Evolutionary conservation across 495 filamentous ascomycete genomes (phyloP).

Genomic region (Emericellopsis terricola): DNA sequence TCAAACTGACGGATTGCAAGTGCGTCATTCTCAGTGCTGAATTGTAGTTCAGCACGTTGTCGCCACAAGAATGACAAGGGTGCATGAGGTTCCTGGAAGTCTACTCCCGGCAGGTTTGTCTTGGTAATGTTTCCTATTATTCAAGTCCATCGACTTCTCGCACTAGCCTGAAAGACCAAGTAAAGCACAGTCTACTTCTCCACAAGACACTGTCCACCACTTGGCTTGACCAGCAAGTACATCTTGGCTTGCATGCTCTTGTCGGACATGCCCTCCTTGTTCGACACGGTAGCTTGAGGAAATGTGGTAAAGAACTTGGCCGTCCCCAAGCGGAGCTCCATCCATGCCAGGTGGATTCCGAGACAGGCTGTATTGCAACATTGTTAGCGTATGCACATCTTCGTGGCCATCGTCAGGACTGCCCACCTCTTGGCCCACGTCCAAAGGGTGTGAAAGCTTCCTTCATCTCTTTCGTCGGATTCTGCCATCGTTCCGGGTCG

Average conservation of each 20-base stretch:
- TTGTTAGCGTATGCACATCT: not conserved
- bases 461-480: conserved; percentile 30
- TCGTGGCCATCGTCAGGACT: conserved; percentile 12
- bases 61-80: no score
- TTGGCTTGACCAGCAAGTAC: conserved; percentile 25
- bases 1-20: no score
- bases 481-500: conserved; percentile 13
- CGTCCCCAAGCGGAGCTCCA: conserved; percentile 12
- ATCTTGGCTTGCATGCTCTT: conserved; percentile 23
- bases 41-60: no score
- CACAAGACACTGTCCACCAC: conserved; percentile 26
- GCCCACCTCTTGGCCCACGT: conserved; percentile 19
- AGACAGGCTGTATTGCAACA: conserved; percentile 14
- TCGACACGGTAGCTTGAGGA: conserved; percentile 10
- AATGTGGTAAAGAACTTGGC: conserved; percentile 15
- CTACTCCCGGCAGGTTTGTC: no score
- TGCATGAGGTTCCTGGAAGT: no score
- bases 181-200: no score
- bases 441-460: conserved; percentile 35
- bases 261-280: conserved; percentile 21
- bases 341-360: conserved; percentile 14
- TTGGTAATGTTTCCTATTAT: no score
- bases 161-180: no score
- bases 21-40: no score
- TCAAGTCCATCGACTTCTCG: no score